Conservation (phyloP, 1,284 basidiomycete species). For the Tremellales sp. region DNA sequence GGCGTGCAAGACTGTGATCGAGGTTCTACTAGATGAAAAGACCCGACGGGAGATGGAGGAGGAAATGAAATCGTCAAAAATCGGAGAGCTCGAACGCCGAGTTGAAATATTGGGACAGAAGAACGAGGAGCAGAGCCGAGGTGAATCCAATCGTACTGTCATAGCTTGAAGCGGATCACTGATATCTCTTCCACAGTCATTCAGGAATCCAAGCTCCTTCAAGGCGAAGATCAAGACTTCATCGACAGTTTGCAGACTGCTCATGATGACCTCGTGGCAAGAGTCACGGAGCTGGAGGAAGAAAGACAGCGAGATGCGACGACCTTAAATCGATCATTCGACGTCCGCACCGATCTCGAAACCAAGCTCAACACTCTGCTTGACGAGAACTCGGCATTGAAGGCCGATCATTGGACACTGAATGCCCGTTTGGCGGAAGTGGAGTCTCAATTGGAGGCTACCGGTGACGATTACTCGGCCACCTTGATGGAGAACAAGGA, state of each 20-base stretch:
- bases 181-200: conserved; percentile 11
- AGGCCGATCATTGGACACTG: too few relatives aligned
- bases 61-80: not conserved
- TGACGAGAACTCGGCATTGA: not conserved
- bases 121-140: not conserved
- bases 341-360: not conserved
- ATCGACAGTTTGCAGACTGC: conserved; percentile 21
- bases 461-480: conserved; percentile 1
- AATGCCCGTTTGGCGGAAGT: too few relatives aligned
- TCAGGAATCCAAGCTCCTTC: conserved; percentile 17
- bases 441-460: not conserved
- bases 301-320: conserved; percentile 3
- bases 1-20: conserved; percentile 15
- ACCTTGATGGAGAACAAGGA: not conserved
- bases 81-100: not conserved
- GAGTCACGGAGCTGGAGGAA: not conserved
- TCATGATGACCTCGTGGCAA: conserved; percentile 11
- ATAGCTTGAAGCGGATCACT: not conserved
- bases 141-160: not conserved
- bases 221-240: conserved; percentile 25
- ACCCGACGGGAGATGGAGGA: conserved; percentile 6
- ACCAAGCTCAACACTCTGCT: not conserved
- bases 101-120: not conserved
- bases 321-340: not conserved
- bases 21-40: conserved; percentile 11